These are phyloP conservation scores for Fusarium sublunatum DNA, from an alignment of 2,329 filamentous ascomycete genomes.

Conservation along the genomic window DNA sequence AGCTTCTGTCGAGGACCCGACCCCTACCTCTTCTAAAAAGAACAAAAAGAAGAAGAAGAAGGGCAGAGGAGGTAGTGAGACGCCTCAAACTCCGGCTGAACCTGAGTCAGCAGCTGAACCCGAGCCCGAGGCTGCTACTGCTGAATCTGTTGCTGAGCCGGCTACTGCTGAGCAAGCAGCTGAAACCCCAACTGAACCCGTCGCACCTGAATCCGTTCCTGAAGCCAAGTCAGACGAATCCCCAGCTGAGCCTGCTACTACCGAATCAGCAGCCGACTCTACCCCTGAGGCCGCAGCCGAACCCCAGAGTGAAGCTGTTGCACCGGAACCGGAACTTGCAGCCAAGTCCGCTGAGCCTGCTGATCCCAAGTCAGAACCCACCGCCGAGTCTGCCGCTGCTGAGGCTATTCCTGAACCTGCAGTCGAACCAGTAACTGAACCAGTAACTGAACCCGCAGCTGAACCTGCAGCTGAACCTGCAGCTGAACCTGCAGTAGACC, in stretches of 20 bases:
- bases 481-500: background rate
- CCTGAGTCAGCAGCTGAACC: background rate
- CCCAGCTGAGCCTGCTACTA: no score
- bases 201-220: no score
- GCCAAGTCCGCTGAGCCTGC: background rate
- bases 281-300: background rate
- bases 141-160: no score
- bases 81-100: background rate
- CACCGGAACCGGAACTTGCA: background rate
- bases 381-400: background rate
- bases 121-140: background rate
- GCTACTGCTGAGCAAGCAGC: no score
- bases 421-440: background rate
- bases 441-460: background rate
- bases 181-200: no score
- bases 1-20: background rate
- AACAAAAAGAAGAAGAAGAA: conserved; percentile 27
- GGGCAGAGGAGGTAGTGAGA: conserved; percentile 10
- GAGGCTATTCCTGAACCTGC: conserved; percentile 1
- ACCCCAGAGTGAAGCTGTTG: background rate
- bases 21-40: conserved; percentile 8
- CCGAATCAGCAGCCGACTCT: background rate
- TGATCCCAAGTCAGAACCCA: background rate
- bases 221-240: no score
- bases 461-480: background rate